Conservation (phyloP, 2,329 filamentous ascomycete genomes). For the Neurospora sp. region DNA sequence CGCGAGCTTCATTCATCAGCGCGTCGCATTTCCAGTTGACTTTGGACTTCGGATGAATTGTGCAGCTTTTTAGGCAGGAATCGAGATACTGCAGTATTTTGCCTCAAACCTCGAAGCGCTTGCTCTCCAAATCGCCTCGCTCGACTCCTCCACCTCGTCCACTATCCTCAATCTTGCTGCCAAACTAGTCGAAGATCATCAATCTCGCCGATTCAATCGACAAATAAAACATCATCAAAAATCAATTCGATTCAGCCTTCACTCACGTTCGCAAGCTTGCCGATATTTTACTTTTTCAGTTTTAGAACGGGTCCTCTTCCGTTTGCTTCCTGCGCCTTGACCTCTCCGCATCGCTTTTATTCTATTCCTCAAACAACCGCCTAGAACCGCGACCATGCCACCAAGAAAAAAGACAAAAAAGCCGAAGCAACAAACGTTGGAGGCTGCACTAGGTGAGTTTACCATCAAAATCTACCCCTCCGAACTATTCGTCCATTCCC, state of each 20-base stretch:
- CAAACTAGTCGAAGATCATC: not conserved
- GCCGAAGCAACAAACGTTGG: conserved; percentile 16
- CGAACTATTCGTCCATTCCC: not conserved
- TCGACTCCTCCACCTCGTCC: not conserved
- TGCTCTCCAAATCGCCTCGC: not conserved
- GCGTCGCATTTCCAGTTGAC: not conserved
- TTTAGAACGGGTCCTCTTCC: not conserved
- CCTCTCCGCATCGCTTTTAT: not conserved
- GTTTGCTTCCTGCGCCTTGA: not conserved
- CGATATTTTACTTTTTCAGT: not conserved
- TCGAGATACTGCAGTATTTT: not conserved
- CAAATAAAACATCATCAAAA: not conserved
- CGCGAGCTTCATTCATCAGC: not conserved
- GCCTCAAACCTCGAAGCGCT: not conserved
- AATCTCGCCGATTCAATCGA: not conserved
- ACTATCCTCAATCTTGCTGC: not conserved
- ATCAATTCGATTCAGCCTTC: not conserved
- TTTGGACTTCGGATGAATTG: not conserved
- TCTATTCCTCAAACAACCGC: not conserved
- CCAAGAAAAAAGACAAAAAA: not conserved
- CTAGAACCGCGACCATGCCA: not conserved
- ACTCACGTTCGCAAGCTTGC: not conserved
- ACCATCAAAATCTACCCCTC: not conserved
- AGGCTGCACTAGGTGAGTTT: conserved; percentile 16
- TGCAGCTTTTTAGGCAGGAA: not conserved